Evolutionary conservation across 2,329 filamentous ascomycete species (phyloP).

Genomic region (Scytalidium sp.): DNA sequence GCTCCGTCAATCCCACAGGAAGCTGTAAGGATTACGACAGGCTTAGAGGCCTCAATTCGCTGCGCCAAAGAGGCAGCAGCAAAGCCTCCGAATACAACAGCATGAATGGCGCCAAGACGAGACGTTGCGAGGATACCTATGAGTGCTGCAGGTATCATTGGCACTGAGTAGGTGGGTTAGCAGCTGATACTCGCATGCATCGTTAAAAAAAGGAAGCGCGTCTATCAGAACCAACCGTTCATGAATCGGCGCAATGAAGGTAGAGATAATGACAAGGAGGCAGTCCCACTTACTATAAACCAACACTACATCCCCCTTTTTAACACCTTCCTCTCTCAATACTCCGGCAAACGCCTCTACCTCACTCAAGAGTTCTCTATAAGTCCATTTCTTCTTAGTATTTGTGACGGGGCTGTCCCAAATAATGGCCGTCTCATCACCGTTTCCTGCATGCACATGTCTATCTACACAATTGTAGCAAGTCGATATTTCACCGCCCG

Average conservation of each 20-base stretch:
- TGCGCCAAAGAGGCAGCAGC: conserved; percentile 78
- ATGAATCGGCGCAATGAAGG: too few relatives aligned
- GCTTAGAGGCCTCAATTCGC: conserved; percentile 78
- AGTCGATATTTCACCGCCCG: conserved; percentile 83
- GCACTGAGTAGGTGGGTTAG: conserved; percentile 57
- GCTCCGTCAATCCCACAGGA: conserved; percentile 88
- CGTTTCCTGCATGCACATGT: conserved; percentile 78
- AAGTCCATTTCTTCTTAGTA: conserved; percentile 70
- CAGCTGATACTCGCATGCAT: neutral
- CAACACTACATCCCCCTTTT: conserved; percentile 81
- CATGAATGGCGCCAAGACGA: conserved; percentile 82
- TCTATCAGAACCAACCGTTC: too few relatives aligned
- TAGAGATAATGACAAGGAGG: neutral
- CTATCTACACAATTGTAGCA: conserved; percentile 90
- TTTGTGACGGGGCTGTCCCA: conserved; percentile 86
- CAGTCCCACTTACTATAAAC: conserved; percentile 69
- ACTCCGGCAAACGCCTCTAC: conserved; percentile 81
- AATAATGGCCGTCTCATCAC: conserved; percentile 70
- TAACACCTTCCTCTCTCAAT: conserved; percentile 76
- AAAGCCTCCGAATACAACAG: conserved; percentile 92
- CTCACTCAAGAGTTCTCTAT: conserved; percentile 71
- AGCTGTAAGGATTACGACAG: conserved; percentile 77
- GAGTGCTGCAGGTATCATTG: conserved; percentile 90
- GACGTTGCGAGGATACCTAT: conserved; percentile 80
- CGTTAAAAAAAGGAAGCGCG: too few relatives aligned